Percentiles rank a stretch among this genome's conserved stretches.
Evolutionary conservation across 305 asterid genomes (phyloP).

Genomic region (Lippia alba): DNA sequence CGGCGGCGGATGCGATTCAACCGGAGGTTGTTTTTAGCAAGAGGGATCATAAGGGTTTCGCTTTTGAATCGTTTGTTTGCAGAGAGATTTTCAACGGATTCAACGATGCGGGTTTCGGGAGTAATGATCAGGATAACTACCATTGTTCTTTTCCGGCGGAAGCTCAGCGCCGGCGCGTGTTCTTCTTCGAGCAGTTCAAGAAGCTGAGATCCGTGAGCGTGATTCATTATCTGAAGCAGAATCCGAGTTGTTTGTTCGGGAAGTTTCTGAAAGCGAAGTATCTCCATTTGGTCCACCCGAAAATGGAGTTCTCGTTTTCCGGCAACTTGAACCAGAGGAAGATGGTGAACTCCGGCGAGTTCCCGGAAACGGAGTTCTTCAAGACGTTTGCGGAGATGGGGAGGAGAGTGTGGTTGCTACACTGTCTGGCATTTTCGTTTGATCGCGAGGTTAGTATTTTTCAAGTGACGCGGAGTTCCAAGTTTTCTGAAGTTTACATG

Average conservation of each 20-base stretch:
- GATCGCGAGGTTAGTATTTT: slow-evolving; percentile 54
- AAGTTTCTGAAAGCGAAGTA: slow-evolving; percentile 64
- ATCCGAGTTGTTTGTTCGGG: slow-evolving; percentile 58
- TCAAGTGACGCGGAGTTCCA: slow-evolving; percentile 51
- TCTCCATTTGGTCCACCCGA: slow-evolving; percentile 76
- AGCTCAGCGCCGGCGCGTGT: slow-evolving; percentile 41
- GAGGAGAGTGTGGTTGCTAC: slow-evolving; percentile 70
- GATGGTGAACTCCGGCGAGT: slow-evolving; percentile 63
- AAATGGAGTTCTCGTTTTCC: slow-evolving; percentile 75
- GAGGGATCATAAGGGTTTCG: slow-evolving; percentile 67
- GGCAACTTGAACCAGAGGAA: slow-evolving; percentile 73
- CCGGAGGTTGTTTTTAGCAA: slow-evolving; percentile 43
- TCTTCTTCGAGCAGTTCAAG: slow-evolving; percentile 67
- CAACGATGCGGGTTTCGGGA: slow-evolving; percentile 45
- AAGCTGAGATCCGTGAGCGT: slow-evolving; percentile 54
- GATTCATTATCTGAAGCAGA: slow-evolving; percentile 60
- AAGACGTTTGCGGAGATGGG: slow-evolving; percentile 73
- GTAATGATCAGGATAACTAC: slow-evolving; percentile 28
- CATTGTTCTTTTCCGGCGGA: slow-evolving; percentile 23
- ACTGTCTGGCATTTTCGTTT: slow-evolving; percentile 68
- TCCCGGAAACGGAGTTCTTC: slow-evolving; percentile 75
- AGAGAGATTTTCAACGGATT: slow-evolving; percentile 60
- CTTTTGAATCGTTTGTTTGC: slow-evolving; percentile 81
- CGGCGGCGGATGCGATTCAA: slow-evolving; percentile 59
- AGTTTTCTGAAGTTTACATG: slow-evolving; percentile 81